Evolutionary conservation across 805 yeast genomes (phyloP), one percentile per base, ranked within the genome.

Genomic region (Ogataea sp.): DNA sequence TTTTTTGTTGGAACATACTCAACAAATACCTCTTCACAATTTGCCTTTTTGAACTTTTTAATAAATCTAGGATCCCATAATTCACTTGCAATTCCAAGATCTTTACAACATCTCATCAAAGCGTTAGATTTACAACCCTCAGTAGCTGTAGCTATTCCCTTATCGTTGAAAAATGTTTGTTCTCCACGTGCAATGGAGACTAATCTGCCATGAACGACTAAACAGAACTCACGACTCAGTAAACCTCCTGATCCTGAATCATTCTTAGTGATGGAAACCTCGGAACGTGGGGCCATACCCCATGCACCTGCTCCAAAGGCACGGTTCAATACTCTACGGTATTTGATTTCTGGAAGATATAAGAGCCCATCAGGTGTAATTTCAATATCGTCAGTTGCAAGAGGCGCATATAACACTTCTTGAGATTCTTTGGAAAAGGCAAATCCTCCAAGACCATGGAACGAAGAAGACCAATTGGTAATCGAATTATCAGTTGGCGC

Each of bases 281-380:
- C 90, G 0, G 95, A 79, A 40, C 98, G 68, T 10, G 98, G 97
- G 1, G 94, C 96, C 40, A 93, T 67, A 1, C 97, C 97, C 98
- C 98, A 93, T 2, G 95, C 97, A 21, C 98, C 98, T 6, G 98
- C 96, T 3, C 98, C 98, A 67, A 93, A 90, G 0, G 97, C 94
- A 29, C 71, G 70, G 61, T 90, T 90, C 48, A 93, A 62, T 18
- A 89, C 81, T 34, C 98, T 73, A 47, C 98, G 75, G 57, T 93
- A 93, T 57, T 90, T 90, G 62, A 93, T 93, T 58, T 93, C 98
- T 0, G 98, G 98, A 34, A 93, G 65, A 52, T 86, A 93, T 7
- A 93, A 60, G 37, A 93, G 65, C 14, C 97, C 97, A 58, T 93
- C 98, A 1, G 97, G 97, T 44, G 90, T 93, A 47, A 93, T 83